These are phyloP conservation scores for Aspergillus ellipticus DNA, from an alignment of 495 filamentous ascomycete genomes.

Conservation along the genomic window DNA sequence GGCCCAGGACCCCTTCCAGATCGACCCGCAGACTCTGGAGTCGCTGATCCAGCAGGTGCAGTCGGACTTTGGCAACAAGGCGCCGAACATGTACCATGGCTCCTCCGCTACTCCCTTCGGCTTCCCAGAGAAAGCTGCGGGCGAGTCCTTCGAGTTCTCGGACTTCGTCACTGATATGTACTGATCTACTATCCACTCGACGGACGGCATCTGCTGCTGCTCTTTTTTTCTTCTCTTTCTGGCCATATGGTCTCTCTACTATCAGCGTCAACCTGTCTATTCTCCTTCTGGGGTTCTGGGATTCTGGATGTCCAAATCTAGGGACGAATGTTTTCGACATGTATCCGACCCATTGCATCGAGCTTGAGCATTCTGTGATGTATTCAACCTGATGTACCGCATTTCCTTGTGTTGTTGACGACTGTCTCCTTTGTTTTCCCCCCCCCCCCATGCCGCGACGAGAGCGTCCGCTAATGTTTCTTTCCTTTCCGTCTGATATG, in stretches of 20 bases:
- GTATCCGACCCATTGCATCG: not conserved
- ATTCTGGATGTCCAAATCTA: too few relatives aligned
- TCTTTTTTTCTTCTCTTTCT: not conserved
- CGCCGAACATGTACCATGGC: not conserved
- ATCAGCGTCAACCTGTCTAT: too few relatives aligned
- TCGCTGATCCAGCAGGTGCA: conserved; percentile 17
- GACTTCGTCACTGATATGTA: conserved; percentile 11
- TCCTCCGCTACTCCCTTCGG: not conserved
- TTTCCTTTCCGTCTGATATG: too few relatives aligned
- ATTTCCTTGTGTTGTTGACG: not conserved
- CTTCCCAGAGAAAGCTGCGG: not conserved
- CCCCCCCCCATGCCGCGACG: too few relatives aligned
- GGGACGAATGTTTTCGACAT: too few relatives aligned
- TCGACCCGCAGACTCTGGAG: conserved; percentile 13
- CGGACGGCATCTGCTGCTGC: not conserved
- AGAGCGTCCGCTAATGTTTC: too few relatives aligned
- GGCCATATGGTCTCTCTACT: too few relatives aligned
- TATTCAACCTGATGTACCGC: not conserved
- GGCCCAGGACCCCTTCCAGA: conserved; percentile 6
- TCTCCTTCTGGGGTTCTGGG: too few relatives aligned
- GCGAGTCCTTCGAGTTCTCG: conserved; percentile 16
- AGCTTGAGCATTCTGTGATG: too few relatives aligned
- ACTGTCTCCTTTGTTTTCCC: not conserved
- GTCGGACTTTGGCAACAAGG: conserved; percentile 5
- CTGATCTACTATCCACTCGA: not conserved